These are phyloP conservation scores for Colletotrichum acutatum DNA, from an alignment of 2,329 filamentous ascomycete species.

Conservation along the genomic window DNA sequence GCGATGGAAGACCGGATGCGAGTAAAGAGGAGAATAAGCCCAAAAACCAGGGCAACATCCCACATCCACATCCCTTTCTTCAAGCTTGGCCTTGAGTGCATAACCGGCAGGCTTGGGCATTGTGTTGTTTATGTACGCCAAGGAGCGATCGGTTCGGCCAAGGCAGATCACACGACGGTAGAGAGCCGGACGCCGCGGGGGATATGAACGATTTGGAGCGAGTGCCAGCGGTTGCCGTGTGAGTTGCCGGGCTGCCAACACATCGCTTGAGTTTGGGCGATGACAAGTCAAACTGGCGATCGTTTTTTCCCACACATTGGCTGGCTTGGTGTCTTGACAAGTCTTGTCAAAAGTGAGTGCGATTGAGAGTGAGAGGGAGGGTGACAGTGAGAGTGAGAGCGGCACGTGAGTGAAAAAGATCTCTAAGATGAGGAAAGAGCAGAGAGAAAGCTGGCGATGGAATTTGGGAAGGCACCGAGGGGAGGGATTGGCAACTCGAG, in stretches of 20 bases:
- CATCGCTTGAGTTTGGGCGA: not conserved
- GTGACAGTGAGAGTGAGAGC: not conserved
- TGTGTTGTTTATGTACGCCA: constrained; percentile 19
- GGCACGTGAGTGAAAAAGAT: not conserved
- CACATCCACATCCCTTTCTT: not conserved
- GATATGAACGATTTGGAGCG: not conserved
- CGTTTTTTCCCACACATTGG: not conserved
- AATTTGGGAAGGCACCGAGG: not conserved
- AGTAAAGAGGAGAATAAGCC: not conserved
- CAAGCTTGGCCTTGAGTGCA: not conserved
- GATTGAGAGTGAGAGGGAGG: not conserved
- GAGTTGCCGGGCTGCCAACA: not conserved
- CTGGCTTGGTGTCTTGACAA: not conserved
- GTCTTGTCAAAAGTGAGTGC: not conserved
- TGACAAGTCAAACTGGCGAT: not conserved
- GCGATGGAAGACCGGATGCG: not conserved
- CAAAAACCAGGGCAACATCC: not conserved
- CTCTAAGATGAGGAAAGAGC: not conserved
- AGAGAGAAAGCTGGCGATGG: not conserved
- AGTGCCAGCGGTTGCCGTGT: not conserved
- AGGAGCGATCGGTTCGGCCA: constrained; percentile 32
- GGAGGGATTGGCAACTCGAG: not conserved
- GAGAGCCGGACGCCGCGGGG: not conserved
- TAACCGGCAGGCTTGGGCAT: constrained; percentile 1
- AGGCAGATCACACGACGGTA: constrained; percentile 33